A percentile compares a stretch with the other conserved stretches of the same genome.
Conservation (phyloP, 768 basidiomycete genomes). For the Termitomyces eurrhizus region DNA sequence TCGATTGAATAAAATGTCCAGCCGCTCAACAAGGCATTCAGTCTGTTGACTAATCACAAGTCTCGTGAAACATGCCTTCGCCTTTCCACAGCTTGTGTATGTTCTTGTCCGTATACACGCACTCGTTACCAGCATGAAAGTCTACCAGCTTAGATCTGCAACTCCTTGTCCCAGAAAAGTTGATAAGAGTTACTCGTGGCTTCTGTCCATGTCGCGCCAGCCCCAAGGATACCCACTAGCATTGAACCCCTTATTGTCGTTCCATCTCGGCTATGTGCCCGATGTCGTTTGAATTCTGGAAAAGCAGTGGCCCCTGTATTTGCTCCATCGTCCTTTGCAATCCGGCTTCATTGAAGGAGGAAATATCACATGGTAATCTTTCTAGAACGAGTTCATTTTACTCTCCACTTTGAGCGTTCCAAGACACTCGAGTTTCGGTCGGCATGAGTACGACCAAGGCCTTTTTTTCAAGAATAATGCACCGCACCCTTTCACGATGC, state of each 20-base stretch:
- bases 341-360: not conserved
- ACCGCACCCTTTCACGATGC: not conserved
- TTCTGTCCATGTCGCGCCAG: not conserved
- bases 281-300: not conserved
- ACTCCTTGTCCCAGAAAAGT: not conserved
- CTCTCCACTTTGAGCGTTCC: no score
- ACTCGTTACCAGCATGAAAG: not conserved
- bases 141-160: not conserved
- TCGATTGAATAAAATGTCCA: not conserved
- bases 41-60: not conserved
- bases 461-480: not conserved
- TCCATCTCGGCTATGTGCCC: not conserved
- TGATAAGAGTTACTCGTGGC: not conserved
- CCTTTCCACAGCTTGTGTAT: not conserved
- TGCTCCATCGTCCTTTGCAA: not conserved
- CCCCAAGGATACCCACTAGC: not conserved
- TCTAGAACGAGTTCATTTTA: no score
- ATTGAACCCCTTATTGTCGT: not conserved
- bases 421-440: no score
- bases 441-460: not conserved
- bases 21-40: not conserved
- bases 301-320: not conserved
- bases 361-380: not conserved
- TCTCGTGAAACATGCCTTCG: not conserved
- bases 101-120: not conserved